Percentiles rank a stretch among this genome's conserved stretches.
Conservation (phyloP, 192 early-diverging fungal genomes). For the Gaertneriomyces sp. region DNA sequence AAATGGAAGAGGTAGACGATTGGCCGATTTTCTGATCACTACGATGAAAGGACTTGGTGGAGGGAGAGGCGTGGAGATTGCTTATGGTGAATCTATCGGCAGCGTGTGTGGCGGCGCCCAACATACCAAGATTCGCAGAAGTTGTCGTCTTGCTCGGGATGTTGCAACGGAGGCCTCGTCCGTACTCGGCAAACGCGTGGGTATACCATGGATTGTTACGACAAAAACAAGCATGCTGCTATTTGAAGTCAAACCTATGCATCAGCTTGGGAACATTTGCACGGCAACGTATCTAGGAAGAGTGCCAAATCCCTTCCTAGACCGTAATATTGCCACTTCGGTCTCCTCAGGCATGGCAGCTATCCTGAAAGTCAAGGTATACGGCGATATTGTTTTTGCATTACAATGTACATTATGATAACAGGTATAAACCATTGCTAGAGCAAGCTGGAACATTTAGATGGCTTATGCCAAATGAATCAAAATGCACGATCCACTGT, state of each 20-base stretch:
- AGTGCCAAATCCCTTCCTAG: not conserved
- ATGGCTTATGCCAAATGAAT: too few species aligned
- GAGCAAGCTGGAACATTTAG: too few species aligned
- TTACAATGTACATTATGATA: too few species aligned
- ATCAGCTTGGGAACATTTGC: not conserved
- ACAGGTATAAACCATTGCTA: too few species aligned
- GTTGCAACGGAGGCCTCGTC: not conserved
- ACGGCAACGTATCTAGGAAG: not conserved
- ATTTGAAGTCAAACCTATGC: not conserved
- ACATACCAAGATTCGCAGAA: conserved; percentile 3
- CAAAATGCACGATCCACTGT: too few species aligned
- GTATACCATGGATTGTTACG: not conserved
- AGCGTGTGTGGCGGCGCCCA: not conserved
- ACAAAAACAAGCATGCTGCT: not conserved
- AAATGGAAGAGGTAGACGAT: not conserved
- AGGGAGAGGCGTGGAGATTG: not conserved
- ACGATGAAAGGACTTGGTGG: conserved; percentile 1
- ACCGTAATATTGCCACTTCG: too few species aligned
- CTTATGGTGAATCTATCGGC: not conserved
- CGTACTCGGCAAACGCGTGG: not conserved
- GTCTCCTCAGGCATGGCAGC: too few species aligned
- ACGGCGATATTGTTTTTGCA: too few species aligned
- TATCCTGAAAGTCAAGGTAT: too few species aligned
- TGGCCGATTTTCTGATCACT: not conserved
- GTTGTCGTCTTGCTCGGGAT: not conserved